Base-by-base conservation (phyloP, 2,329 filamentous ascomycete genomes). In the Curvularia spicifera region DNA sequence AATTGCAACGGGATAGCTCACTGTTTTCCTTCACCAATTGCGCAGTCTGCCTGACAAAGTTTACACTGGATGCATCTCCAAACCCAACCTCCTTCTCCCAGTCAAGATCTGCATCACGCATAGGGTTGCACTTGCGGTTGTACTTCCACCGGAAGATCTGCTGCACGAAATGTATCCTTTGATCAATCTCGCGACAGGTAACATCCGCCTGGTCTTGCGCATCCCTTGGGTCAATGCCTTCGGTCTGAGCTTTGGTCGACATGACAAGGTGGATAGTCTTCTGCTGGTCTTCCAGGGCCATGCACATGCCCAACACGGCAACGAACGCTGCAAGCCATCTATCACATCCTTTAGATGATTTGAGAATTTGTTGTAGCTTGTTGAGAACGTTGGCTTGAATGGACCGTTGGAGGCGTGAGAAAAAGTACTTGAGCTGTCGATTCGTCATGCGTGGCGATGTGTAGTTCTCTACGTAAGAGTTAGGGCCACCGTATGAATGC, bases 351-450 rank as follows among this genome's bases (percentile, higher is more conserved):
- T 77, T 78, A 42, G 70, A 76, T 6, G 74, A 76, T 59, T 80
- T 79, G 50, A 82, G 77, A 22, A 80, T 79, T 28, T 80, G 76
- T 60, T 83, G 80, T 15, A 81, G 73, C 60, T 79, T 79, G 58
- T 80, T 81, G 50, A 83, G 73, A 9, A 82, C 74, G 7, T 74
- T 71, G 20, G 73, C 67, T 64, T 80, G 78, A 48, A 79, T 78
- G 15, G 72, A 65, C 29, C 74, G 72, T 52, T 81, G 80, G 15
- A 82, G 70, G 22, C 76, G 66, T 13, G 71, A 70, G 71, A 82
- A 82, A 71, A 82, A 81, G 73, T 80, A 81, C 60, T 83, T 83
- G 15, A 83, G 73, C 59, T 83, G 81, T 13, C 79, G 76, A 53
- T 80, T 81, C 12, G 80, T 80, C 64, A 83, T 78, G 52, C 79